These are phyloP conservation scores for Pholiota molesta DNA, from an alignment of 768 basidiomycete species.

Conservation along the genomic window DNA sequence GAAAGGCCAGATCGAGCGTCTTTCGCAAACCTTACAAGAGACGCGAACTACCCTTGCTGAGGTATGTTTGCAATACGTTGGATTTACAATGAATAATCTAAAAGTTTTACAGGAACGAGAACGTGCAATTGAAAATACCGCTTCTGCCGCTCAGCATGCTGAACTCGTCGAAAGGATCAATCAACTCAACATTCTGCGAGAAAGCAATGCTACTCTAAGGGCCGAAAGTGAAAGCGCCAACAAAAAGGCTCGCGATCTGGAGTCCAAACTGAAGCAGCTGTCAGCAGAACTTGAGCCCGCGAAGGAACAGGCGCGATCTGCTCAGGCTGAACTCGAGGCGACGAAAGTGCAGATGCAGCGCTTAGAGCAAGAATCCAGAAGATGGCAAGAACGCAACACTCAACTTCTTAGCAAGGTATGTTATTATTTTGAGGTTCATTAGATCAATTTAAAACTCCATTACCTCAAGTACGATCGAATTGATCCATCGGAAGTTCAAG, in stretches of 20 bases:
- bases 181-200: slow-evolving; percentile 82
- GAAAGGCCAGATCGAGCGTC: slow-evolving; percentile 75
- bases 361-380: slow-evolving; percentile 74
- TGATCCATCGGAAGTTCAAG: slow-evolving; percentile 83
- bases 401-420: slow-evolving; percentile 80
- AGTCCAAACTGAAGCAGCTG: slow-evolving; percentile 59
- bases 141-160: slow-evolving; percentile 78
- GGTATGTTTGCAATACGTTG: slow-evolving; percentile 36
- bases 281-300: slow-evolving; percentile 72
- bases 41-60: slow-evolving; percentile 71
- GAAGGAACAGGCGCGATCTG: slow-evolving; percentile 66
- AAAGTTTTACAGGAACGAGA: slow-evolving; percentile 68
- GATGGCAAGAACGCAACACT: slow-evolving; percentile 84
- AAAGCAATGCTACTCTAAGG: slow-evolving; percentile 86
- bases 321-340: slow-evolving; percentile 76
- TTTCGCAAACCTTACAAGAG: slow-evolving; percentile 71
- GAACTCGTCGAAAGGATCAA: slow-evolving; percentile 87
- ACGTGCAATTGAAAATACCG: slow-evolving; percentile 67
- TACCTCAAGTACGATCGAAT: slow-evolving; percentile 78
- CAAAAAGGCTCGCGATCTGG: slow-evolving; percentile 70
- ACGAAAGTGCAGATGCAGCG: slow-evolving; percentile 66
- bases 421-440: neutral
- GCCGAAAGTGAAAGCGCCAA: slow-evolving; percentile 73
- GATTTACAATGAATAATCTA: neutral
- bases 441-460: neutral